phyloP scores from a whole-genome alignment of 2,329 filamentous ascomycete genomes.

The Tolypocladium album region DNA sequence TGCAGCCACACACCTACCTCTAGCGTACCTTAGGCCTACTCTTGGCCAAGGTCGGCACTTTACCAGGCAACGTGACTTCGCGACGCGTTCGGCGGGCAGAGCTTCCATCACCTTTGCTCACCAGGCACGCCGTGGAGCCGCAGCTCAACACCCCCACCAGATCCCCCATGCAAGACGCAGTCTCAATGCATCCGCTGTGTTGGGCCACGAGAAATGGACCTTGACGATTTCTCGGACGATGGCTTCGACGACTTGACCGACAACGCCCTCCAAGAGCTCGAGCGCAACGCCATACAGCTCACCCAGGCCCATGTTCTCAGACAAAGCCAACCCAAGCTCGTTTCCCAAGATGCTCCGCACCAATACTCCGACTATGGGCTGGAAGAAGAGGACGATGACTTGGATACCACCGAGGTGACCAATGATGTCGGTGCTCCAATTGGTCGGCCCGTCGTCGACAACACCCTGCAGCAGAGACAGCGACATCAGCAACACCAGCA shows the following conservation, averaged over 20 bases:
- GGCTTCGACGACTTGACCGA: conserved; percentile 50
- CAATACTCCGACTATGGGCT: conserved; percentile 28
- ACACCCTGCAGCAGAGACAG: conserved; percentile 21
- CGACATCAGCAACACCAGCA: conserved; percentile 18
- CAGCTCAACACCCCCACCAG: neutral
- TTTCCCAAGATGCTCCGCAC: conserved; percentile 12
- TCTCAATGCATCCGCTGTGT: conserved; percentile 4
- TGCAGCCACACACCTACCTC: neutral
- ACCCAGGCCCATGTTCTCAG: conserved; percentile 37
- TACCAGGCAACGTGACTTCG: neutral
- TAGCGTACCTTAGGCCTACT: too few species aligned
- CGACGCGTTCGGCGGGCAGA: neutral
- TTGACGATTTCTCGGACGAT: conserved; percentile 54
- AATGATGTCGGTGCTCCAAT: conserved; percentile 33
- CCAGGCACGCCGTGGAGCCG: neutral
- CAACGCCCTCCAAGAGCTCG: conserved; percentile 48
- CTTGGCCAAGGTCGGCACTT: too few species aligned
- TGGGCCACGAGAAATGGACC: conserved; percentile 20
- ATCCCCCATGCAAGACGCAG: neutral
- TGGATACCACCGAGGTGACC: conserved; percentile 47
- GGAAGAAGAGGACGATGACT: conserved; percentile 45
- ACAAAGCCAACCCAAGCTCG: conserved; percentile 9
- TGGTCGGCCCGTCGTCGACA: conserved; percentile 23
- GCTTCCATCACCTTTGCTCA: neutral
- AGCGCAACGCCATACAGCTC: conserved; percentile 50